Evolutionary conservation across 345 rosid genomes (phyloP).

Genomic region (Syzygium jambos): DNA sequence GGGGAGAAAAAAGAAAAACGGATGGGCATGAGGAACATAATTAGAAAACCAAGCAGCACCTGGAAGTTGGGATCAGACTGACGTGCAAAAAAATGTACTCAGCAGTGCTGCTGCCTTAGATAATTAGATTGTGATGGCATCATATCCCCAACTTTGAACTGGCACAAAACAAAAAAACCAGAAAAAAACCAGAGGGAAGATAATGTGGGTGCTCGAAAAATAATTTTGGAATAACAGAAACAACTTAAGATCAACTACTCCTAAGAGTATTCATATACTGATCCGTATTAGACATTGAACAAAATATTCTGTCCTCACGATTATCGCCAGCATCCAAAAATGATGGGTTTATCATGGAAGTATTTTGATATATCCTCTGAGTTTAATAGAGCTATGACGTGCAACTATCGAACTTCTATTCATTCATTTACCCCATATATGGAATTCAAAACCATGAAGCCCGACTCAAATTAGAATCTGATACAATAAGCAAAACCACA

Average conservation of each 20-base stretch:
- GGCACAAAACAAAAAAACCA: background rate
- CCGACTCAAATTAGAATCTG: background rate
- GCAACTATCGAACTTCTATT: background rate
- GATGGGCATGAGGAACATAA: background rate
- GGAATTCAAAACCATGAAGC: background rate
- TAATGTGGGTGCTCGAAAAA: background rate
- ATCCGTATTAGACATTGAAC: background rate
- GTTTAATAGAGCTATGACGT: background rate
- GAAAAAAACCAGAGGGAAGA: background rate
- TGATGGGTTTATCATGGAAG: background rate
- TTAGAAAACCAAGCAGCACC: background rate
- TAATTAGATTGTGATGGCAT: conserved; percentile 21
- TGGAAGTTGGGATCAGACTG: conserved; percentile 47
- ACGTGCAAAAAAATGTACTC: conserved; percentile 46
- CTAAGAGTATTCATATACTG: background rate
- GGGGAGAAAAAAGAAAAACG: background rate
- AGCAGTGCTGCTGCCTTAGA: conserved; percentile 38
- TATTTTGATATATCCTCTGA: background rate
- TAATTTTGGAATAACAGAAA: background rate
- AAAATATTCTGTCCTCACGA: background rate
- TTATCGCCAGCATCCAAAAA: background rate
- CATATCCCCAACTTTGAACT: conserved; percentile 26
- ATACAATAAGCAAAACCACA: background rate
- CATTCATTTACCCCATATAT: background rate
- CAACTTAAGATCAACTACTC: background rate